A percentile compares a stretch with the other conserved stretches of the same genome.
These are phyloP conservation scores for Oryza brachyantha DNA, from an alignment of 176 grass and related monocot species.

Conservation along the genomic window DNA sequence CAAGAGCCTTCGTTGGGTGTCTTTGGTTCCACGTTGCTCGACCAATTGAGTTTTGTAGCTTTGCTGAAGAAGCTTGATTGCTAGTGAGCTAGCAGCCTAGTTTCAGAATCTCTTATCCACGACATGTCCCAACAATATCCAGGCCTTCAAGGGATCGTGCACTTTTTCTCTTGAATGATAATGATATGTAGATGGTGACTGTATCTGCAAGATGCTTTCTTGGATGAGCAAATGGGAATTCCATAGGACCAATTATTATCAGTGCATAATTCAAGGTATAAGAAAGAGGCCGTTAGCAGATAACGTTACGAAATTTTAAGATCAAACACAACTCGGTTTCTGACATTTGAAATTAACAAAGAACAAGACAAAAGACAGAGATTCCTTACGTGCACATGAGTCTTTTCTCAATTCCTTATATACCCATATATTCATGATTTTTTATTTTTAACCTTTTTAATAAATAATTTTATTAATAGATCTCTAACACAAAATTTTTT, in stretches of 20 bases:
- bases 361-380: no score
- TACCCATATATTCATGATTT: no score
- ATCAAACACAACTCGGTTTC: no score
- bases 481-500: no score
- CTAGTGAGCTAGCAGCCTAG: neutral
- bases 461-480: no score
- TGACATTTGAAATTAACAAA: no score
- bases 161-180: conserved; percentile 22
- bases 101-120: conserved; percentile 21
- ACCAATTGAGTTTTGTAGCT: neutral
- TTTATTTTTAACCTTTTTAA: no score
- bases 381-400: no score
- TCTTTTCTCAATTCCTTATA: no score
- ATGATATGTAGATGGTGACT: conserved; percentile 4
- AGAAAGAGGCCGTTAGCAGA: no score
- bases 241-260: neutral
- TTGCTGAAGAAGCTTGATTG: neutral
- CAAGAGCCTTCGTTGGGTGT: conserved; percentile 6
- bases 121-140: neutral
- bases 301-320: no score
- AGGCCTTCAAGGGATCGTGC: neutral
- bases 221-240: neutral
- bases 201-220: neutral
- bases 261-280: neutral
- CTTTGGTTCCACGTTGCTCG: conserved; percentile 31